Conservation (phyloP, 2,329 filamentous ascomycete species). For the Rhinocladiella similis region DNA sequence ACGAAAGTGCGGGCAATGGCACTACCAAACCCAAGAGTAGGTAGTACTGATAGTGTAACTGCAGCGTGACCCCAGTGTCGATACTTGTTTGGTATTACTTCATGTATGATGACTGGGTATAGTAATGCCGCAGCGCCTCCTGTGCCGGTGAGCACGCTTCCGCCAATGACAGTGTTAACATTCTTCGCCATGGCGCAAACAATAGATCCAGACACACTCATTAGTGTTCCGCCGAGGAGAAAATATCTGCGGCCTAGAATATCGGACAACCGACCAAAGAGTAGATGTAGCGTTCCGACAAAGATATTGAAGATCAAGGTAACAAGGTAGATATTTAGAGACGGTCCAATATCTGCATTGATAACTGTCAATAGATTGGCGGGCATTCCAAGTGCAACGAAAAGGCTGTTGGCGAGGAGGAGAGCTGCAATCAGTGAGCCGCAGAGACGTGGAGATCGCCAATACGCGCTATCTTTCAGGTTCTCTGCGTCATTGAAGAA, state of each 20-base stretch:
- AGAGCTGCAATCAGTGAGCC: slow-evolving; percentile 12
- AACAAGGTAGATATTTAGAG: slow-evolving; percentile 34
- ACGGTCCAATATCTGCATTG: slow-evolving; percentile 34
- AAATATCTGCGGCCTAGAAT: slow-evolving; percentile 39
- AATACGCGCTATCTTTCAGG: slow-evolving; percentile 8
- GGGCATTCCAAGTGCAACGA: slow-evolving; percentile 8
- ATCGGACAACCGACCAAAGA: slow-evolving; percentile 37
- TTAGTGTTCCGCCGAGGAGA: slow-evolving; percentile 32
- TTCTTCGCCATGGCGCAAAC: slow-evolving; percentile 38
- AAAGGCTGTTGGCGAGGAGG: slow-evolving; percentile 19
- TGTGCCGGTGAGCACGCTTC: slow-evolving; percentile 39
- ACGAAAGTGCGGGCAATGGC: slow-evolving; percentile 49
- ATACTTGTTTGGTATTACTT: slow-evolving; percentile 42
- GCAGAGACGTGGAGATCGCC: slow-evolving; percentile 7
- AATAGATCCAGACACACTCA: slow-evolving; percentile 41
- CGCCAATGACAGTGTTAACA: slow-evolving; percentile 40
- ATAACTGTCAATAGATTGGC: slow-evolving; percentile 25
- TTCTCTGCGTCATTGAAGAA: slow-evolving; percentile 4
- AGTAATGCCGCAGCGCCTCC: slow-evolving; percentile 40
- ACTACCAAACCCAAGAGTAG: slow-evolving; percentile 39
- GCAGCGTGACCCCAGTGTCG: slow-evolving; percentile 37
- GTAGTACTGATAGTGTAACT: slow-evolving; percentile 39
- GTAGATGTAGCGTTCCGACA: slow-evolving; percentile 32
- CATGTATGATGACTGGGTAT: slow-evolving; percentile 40
- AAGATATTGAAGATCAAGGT: slow-evolving; percentile 33